Base-by-base conservation (phyloP, 2,329 filamentous ascomycete species). In the Aspergillus latus region DNA sequence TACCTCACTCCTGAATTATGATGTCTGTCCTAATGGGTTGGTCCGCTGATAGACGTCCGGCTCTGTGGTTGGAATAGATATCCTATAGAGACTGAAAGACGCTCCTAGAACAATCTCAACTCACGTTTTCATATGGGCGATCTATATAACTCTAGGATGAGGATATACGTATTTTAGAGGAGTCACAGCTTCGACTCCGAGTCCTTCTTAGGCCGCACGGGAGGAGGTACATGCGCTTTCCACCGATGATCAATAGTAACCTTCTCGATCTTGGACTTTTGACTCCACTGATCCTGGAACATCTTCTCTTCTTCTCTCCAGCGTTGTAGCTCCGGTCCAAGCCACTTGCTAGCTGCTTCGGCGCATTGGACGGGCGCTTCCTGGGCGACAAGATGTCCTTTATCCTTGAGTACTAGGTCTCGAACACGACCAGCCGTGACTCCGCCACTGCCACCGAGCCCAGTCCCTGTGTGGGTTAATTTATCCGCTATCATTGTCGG, bases 401-500 rank as follows among this genome's bases (percentile, higher is more conserved):
- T 44, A 3, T 11, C 4, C 1, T 30, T 11, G 4, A 50, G 7
- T 4, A 32, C 29, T 13, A 46, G 3, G 36, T 39, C 4, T 42
- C 34, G 21, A 9, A 43, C 26, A 29, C 6, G 46, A 9, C 34
- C 52, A 13, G 21, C 13, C 15, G 10, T 10, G 4, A 7, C 28
- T 1, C 57, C 57, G 11, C 53, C 53, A 21, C 45, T 53, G 0
- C 53, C 57, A 15, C 53, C 53, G 29, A 54, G n/a, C 1, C 53
- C 42, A 16, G 16, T 46, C 2, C 56, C 56, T 3, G 57, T 59
- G 1, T 32, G 34, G 4, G 36, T 26, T 1, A 52, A 64, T 62
- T 78, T 79, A 26, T 73, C 72, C 26, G 72, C 68, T 37, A 73
- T 71, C 68, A 70, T 67, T 30, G 69, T 64, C 9, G 75, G 72